These are phyloP conservation scores for Phialophora tarda DNA, from an alignment of 2,329 filamentous ascomycete genomes.

Conservation along the genomic window DNA sequence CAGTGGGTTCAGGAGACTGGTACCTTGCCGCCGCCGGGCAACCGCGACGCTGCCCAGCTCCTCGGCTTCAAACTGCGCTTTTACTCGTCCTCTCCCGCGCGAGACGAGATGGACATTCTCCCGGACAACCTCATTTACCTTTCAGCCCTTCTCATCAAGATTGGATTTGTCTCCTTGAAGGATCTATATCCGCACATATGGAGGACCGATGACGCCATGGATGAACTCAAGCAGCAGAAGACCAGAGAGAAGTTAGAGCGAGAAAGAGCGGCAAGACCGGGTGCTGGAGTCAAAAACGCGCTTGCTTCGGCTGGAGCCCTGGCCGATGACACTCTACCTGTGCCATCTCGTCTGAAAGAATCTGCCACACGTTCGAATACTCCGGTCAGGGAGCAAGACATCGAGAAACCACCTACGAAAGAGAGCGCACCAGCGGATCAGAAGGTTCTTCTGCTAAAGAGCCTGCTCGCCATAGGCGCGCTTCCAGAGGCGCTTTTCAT, in stretches of 20 bases:
- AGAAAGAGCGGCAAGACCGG: constrained; percentile 72
- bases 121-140: constrained; percentile 94
- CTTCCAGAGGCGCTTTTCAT: constrained; percentile 93
- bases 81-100: constrained; percentile 76
- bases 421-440: constrained; percentile 78
- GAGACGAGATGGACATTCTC: constrained; percentile 75
- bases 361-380: constrained; percentile 58
- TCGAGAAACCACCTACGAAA: constrained; percentile 50
- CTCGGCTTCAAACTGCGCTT: constrained; percentile 97
- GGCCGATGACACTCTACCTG: constrained; percentile 74
- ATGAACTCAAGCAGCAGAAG: constrained; percentile 70
- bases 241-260: constrained; percentile 78
- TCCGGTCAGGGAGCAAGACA: constrained; percentile 57
- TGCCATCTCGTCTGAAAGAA: constrained; percentile 60
- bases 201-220: constrained; percentile 83
- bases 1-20: constrained; percentile 82
- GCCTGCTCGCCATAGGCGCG: constrained; percentile 86
- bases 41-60: constrained; percentile 88
- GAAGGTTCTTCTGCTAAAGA: constrained; percentile 82
- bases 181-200: constrained; percentile 93
- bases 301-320: constrained; percentile 85
- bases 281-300: constrained; percentile 76
- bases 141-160: constrained; percentile 90
- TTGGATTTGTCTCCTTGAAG: constrained; percentile 90
- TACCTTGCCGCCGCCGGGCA: constrained; percentile 82